These are phyloP conservation scores for Blastobotrys elegans DNA, from an alignment of 1,139 yeast species.

Conservation along the genomic window DNA sequence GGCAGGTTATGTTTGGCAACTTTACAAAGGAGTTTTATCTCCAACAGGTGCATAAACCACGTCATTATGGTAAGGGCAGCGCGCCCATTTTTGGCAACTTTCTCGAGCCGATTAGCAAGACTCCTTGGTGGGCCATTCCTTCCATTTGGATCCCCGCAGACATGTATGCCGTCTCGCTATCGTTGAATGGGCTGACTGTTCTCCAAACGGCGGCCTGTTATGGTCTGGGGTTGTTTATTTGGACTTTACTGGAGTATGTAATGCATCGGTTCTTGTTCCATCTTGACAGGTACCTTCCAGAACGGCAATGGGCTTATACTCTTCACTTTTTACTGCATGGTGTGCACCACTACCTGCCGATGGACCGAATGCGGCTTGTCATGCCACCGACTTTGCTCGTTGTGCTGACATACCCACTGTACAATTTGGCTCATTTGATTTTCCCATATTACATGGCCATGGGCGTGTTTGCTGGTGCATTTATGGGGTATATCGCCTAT, in stretches of 20 bases:
- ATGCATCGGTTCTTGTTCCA: slow-evolving; percentile 93
- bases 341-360: slow-evolving; percentile 93
- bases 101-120: slow-evolving; percentile 62
- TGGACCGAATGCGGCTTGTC: slow-evolving; percentile 89
- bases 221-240: slow-evolving; percentile 67
- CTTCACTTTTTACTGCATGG: slow-evolving; percentile 91
- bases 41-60: slow-evolving; percentile 95
- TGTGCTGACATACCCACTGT: slow-evolving; percentile 54
- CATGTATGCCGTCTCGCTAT: slow-evolving; percentile 42
- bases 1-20: slow-evolving; percentile 69
- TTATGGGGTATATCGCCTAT: slow-evolving; percentile 85
- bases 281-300: slow-evolving; percentile 80
- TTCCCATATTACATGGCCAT: slow-evolving; percentile 56
- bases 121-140: slow-evolving; percentile 87
- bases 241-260: slow-evolving; percentile 88
- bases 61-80: slow-evolving; percentile 88
- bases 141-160: slow-evolving; percentile 81
- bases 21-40: slow-evolving; percentile 85
- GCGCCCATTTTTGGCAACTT: slow-evolving; percentile 82
- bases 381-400: slow-evolving; percentile 89
- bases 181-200: slow-evolving; percentile 30
- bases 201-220: slow-evolving; percentile 38
- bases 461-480: slow-evolving; percentile 87
- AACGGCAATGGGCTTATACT: slow-evolving; percentile 66
- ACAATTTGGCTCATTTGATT: slow-evolving; percentile 51